Conservation (phyloP, 2,329 filamentous ascomycete species). For the Fusarium incarnatum region DNA sequence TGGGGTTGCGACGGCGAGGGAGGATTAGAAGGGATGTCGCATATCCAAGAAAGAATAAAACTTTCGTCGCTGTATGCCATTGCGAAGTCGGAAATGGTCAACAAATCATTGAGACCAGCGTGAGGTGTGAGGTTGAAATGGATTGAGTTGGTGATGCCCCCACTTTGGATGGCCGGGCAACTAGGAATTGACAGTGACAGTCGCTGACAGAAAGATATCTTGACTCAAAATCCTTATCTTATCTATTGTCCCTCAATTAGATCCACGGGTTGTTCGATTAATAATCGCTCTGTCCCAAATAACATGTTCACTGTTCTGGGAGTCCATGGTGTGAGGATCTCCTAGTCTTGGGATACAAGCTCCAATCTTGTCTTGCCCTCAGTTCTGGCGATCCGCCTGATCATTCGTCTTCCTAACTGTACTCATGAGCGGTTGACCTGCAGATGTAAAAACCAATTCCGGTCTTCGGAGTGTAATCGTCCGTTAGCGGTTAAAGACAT, state of each 20-base stretch:
- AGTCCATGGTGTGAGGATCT: too few relatives aligned
- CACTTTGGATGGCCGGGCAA: background rate
- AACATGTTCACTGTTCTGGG: background rate
- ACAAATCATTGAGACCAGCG: too few relatives aligned
- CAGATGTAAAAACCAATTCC: background rate
- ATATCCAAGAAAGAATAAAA: background rate
- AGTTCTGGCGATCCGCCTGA: background rate
- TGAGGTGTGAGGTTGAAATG: background rate
- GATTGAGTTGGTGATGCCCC: background rate
- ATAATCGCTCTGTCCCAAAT: background rate
- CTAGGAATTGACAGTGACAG: background rate
- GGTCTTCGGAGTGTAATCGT: background rate
- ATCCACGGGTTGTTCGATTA: background rate
- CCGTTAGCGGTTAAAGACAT: background rate
- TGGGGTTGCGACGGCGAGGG: background rate
- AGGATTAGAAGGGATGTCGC: background rate
- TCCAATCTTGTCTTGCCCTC: background rate
- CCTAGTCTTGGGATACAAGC: background rate
- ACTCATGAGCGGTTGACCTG: background rate
- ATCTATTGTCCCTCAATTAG: background rate
- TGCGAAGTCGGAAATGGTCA: too few relatives aligned
- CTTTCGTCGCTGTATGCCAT: background rate
- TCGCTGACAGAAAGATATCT: background rate
- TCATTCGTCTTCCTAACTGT: fast-evolving
- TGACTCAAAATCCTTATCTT: background rate